Base-by-base conservation (phyloP, 2,329 filamentous ascomycete genomes). In the Penicillium corylophilum region DNA sequence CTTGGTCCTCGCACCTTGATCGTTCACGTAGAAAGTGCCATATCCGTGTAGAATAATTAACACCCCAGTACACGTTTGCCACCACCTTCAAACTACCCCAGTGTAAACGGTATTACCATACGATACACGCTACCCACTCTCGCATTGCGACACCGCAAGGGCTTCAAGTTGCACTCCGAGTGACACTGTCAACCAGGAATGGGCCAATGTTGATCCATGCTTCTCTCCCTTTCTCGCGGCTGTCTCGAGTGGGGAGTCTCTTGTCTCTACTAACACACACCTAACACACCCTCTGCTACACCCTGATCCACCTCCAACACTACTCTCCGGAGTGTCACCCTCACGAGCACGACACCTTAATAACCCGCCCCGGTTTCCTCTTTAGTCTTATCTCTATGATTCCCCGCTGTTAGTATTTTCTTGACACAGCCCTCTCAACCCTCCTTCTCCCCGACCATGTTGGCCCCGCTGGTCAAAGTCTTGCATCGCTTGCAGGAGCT, bases 401-500 rank as follows among this genome's bases (percentile, higher is more conserved):
- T 29, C 50, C 54, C 31, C 42, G 35, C 43, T 23, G 26, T 7
- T 40, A 33, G 24, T 33, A 31, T 29, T 38, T 29, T 47, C 50
- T 50, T 48, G 55, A 59, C 53, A 53, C 39, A 26, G 24, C 10
- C 15, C 31, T 46, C 44, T 26, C 20, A 39, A 50, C 46, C 28
- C 31, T 35, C 46, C 54, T 44, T 46, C 40, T 9, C 38, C 16
- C 41, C 57, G 54, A 65, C 56, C 60, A 73, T 73, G 70, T 55
- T 70, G 43, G 62, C 64, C 36, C 62, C 69, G 48, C 63, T 74
- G 42, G 59, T 67, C 54, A 74, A 70, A 55, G 68, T 72, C 53
- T 63, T 72, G 61, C 71, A 70, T 51, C 66, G 69, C 50, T 62
- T 75, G 66, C 72, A 72, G 59, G 64, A 72, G 49, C 63, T 75